These are phyloP conservation scores for Tylopilus sp. DNA, from an alignment of 768 basidiomycete genomes.

Conservation along the genomic window DNA sequence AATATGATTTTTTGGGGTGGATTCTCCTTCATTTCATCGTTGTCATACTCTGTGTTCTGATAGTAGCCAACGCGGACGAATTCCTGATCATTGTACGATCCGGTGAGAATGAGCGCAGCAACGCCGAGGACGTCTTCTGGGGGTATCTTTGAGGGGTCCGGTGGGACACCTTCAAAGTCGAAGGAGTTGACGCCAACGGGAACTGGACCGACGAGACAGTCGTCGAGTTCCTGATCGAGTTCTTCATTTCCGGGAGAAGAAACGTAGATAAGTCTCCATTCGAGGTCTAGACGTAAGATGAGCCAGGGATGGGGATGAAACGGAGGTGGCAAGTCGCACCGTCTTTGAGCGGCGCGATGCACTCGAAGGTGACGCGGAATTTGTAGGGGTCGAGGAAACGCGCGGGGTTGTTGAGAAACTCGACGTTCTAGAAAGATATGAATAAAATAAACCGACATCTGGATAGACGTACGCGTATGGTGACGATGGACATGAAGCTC, in stretches of 20 bases:
- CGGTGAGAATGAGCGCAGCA: slow-evolving; percentile 94
- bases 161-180: slow-evolving; percentile 88
- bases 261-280: slow-evolving; percentile 97
- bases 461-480: slow-evolving; percentile 52
- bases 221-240: slow-evolving; percentile 95
- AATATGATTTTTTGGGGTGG: slow-evolving; percentile 69
- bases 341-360: slow-evolving; percentile 86
- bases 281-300: slow-evolving; percentile 62
- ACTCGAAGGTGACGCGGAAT: slow-evolving; percentile 96
- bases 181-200: slow-evolving; percentile 97
- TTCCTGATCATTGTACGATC: slow-evolving; percentile 94
- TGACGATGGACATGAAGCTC: slow-evolving; percentile 65
- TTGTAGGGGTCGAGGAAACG: slow-evolving; percentile 87
- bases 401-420: slow-evolving; percentile 92
- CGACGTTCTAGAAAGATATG: slow-evolving; percentile 55
- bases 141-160: slow-evolving; percentile 82
- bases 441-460: too few relatives aligned
- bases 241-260: slow-evolving; percentile 89
- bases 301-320: background rate
- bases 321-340: slow-evolving; percentile 40
- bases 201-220: slow-evolving; percentile 95
- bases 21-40: slow-evolving; percentile 81
- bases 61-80: slow-evolving; percentile 99
- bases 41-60: slow-evolving; percentile 98
- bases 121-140: slow-evolving; percentile 91